Percentiles rank a stretch among this genome's conserved stretches.
phyloP scores from a whole-genome alignment of 805 yeast species.

The Saturnispora gosingensis region DNA sequence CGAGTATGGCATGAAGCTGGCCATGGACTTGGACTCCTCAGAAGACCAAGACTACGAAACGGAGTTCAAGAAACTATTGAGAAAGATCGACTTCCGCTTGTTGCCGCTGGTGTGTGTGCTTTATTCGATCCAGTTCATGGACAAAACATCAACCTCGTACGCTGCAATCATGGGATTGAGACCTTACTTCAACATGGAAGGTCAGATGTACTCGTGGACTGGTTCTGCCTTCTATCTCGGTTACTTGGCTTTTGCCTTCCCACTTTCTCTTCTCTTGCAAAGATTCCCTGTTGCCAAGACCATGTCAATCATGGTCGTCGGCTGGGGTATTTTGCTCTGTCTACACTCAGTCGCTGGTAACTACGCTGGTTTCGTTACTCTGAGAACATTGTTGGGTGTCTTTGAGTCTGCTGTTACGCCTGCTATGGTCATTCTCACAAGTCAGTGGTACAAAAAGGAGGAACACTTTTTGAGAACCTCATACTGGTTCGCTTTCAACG shows the following conservation, averaged over 20 bases:
- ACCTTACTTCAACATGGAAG: constrained; percentile 31
- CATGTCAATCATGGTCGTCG: constrained; percentile 28
- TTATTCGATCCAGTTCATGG: constrained; percentile 28
- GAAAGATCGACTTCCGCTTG: constrained; percentile 29
- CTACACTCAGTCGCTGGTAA: constrained; percentile 37
- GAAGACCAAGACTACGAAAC: background rate
- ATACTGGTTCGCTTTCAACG: constrained; percentile 26
- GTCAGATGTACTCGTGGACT: constrained; percentile 41
- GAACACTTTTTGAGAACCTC: constrained; percentile 24
- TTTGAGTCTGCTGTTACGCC: constrained; percentile 27
- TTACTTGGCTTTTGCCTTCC: constrained; percentile 38
- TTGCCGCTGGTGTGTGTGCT: constrained; percentile 25
- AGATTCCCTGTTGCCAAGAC: constrained; percentile 30
- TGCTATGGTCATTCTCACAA: constrained; percentile 26
- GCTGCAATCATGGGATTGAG: constrained; percentile 40
- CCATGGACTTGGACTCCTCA: background rate
- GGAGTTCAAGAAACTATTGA: constrained; percentile 10
- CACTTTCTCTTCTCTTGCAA: constrained; percentile 34
- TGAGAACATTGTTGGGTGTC: constrained; percentile 42
- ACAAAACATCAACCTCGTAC: constrained; percentile 34
- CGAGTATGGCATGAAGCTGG: background rate
- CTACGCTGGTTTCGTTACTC: constrained; percentile 35
- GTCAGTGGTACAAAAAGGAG: constrained; percentile 21
- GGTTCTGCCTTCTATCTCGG: constrained; percentile 31
- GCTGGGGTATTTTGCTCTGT: constrained; percentile 45